Percentiles rank a stretch among this genome's conserved stretches.
Evolutionary conservation across 2,329 filamentous ascomycete species (phyloP).

Genomic region (Fusarium graminum): DNA sequence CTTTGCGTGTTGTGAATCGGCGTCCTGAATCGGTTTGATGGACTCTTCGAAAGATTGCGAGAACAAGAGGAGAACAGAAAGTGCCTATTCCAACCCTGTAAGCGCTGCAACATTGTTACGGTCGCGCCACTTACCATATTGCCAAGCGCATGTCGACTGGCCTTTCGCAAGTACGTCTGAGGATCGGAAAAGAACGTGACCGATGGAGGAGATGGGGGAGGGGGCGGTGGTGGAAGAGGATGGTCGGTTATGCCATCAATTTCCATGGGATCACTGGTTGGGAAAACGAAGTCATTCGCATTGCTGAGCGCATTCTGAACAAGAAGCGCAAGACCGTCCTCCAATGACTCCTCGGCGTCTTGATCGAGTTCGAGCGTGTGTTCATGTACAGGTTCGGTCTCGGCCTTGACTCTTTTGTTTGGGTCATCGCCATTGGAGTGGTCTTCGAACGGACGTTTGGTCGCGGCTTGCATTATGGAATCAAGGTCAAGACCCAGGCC

Average conservation of each 20-base stretch:
- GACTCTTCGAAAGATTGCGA: constrained; percentile 56
- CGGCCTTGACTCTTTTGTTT: constrained; percentile 54
- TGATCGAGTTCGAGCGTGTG: constrained; percentile 40
- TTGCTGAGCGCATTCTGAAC: constrained; percentile 59
- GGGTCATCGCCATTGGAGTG: constrained; percentile 47
- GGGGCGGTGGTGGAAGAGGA: constrained; percentile 40
- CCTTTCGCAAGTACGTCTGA: constrained; percentile 55
- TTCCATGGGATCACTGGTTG: constrained; percentile 53
- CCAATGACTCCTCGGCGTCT: constrained; percentile 50
- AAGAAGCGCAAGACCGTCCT: constrained; percentile 55
- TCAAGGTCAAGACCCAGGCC: constrained; percentile 54
- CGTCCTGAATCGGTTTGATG: constrained; percentile 52
- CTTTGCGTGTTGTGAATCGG: constrained; percentile 52
- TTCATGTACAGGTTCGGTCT: constrained; percentile 39
- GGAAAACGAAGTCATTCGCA: constrained; percentile 56
- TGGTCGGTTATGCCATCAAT: constrained; percentile 52
- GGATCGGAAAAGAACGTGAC: constrained; percentile 55
- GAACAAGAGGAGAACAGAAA: constrained; percentile 56
- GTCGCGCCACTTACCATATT: constrained; percentile 54
- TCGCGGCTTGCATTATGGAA: constrained; percentile 53
- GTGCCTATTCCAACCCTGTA: constrained; percentile 50
- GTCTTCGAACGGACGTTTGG: constrained; percentile 57
- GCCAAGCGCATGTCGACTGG: constrained; percentile 56
- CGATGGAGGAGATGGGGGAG: constrained; percentile 45
- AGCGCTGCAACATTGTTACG: constrained; percentile 24